Conservation (phyloP, 306 rosid species). For the Trifolium repens region DNA sequence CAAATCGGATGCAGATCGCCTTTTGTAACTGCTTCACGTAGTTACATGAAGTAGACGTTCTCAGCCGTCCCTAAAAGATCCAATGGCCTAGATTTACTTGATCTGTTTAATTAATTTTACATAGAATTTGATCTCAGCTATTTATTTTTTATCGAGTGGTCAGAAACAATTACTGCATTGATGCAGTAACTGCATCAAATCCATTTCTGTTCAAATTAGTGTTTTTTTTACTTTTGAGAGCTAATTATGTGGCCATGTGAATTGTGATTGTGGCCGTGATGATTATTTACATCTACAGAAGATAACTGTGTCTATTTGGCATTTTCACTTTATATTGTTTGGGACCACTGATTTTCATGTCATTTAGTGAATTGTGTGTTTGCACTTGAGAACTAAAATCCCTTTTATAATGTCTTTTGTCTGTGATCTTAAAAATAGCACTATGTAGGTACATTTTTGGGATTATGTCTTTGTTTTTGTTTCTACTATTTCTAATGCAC, state of each 20-base stretch:
- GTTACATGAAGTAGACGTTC: no score
- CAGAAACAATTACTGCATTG: no score
- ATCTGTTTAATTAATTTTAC: no score
- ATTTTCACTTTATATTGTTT: conserved; percentile 6
- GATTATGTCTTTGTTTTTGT: conserved; percentile 30
- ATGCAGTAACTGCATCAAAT: no score
- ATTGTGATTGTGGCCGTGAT: conserved; percentile 40
- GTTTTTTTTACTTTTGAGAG: conserved; percentile 17
- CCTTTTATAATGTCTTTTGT: conserved; percentile 41
- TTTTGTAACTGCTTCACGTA: no score
- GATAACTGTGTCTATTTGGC: conserved; percentile 24
- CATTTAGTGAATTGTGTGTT: conserved; percentile 28
- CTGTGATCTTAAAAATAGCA: conserved; percentile 31
- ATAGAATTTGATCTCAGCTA: no score
- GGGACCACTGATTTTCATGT: conserved; percentile 38
- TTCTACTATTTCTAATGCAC: conserved; percentile 21
- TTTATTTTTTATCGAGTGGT: no score
- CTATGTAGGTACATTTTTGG: conserved; percentile 29
- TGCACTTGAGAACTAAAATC: conserved; percentile 31
- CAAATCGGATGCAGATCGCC: background rate
- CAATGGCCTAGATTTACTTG: no score
- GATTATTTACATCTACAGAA: background rate
- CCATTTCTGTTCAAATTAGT: no score
- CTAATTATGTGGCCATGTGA: conserved; percentile 38
- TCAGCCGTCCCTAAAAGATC: no score